Evolutionary conservation across 2,329 filamentous ascomycete species (phyloP).

Genomic region (Aureobasidium sp.): DNA sequence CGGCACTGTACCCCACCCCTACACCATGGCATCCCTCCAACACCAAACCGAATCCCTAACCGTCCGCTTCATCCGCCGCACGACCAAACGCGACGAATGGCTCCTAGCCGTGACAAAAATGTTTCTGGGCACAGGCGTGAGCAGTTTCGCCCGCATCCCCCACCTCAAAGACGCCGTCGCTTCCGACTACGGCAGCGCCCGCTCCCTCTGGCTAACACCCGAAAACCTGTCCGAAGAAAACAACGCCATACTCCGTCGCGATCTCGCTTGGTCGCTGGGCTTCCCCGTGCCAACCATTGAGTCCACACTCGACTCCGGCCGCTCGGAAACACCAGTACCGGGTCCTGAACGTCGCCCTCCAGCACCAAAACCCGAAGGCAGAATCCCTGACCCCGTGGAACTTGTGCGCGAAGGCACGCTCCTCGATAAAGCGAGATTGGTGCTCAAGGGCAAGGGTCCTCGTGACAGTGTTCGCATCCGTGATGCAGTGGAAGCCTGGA

Average conservation of each 20-base stretch:
- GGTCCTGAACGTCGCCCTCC: slow-evolving; percentile 47
- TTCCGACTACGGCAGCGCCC: slow-evolving; percentile 52
- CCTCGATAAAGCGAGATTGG: slow-evolving; percentile 43
- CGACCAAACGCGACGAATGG: slow-evolving; percentile 71
- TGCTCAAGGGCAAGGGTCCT: slow-evolving; percentile 12
- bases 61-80: slow-evolving; percentile 40
- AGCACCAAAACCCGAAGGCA: slow-evolving; percentile 41
- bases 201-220: slow-evolving; percentile 76
- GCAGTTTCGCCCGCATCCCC: slow-evolving; percentile 57
- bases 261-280: slow-evolving; percentile 81
- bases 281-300: slow-evolving; percentile 61
- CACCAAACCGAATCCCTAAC: slow-evolving; percentile 37
- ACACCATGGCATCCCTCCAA: slow-evolving; percentile 65
- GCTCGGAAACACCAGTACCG: slow-evolving; percentile 50
- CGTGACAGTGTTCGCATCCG: slow-evolving; percentile 19
- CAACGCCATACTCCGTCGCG: slow-evolving; percentile 22
- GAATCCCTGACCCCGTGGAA: slow-evolving; percentile 45
- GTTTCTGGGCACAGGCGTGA: slow-evolving; percentile 55
- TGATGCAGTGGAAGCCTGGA: slow-evolving; percentile 42
- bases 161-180: slow-evolving; percentile 77
- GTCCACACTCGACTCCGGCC: slow-evolving; percentile 41
- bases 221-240: slow-evolving; percentile 32
- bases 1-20: slow-evolving; percentile 83
- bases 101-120: slow-evolving; percentile 62
- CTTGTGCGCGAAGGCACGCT: slow-evolving; percentile 48